Conservation (phyloP, 129 eudicot species). For the Helianthus tuberosus region DNA sequence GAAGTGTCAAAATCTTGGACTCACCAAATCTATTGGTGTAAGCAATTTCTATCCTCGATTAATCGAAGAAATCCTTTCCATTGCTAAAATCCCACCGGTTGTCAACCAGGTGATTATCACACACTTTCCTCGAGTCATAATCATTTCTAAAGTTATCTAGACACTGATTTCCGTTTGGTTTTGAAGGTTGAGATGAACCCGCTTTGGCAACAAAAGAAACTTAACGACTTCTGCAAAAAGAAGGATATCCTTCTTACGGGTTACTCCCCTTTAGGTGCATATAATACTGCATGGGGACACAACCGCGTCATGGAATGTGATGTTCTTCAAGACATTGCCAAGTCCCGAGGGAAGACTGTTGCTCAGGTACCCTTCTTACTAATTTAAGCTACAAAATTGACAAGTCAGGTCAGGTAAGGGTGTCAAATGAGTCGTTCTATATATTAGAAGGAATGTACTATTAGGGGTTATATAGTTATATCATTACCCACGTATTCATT, state of each 20-base stretch:
- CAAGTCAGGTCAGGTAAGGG: not conserved
- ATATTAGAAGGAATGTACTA: too few relatives aligned
- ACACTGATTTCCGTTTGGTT: not conserved
- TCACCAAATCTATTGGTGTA: conserved; percentile 58
- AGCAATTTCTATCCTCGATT: conserved; percentile 55
- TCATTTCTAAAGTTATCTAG: not conserved
- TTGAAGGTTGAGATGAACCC: conserved; percentile 64
- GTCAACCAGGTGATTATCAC: conserved; percentile 48
- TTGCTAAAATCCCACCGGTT: conserved; percentile 58
- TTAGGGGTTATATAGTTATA: too few relatives aligned
- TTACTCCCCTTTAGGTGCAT: conserved; percentile 58
- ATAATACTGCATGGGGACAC: conserved; percentile 56
- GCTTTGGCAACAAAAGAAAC: conserved; percentile 51
- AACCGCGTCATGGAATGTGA: conserved; percentile 41
- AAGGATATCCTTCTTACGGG: conserved; percentile 49
- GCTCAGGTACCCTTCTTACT: conserved; percentile 46
- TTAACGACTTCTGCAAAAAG: conserved; percentile 43
- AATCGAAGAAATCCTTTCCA: conserved; percentile 41
- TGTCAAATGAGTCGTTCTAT: not conserved
- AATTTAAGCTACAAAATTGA: not conserved
- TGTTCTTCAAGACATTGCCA: conserved; percentile 48
- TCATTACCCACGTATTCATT: too few relatives aligned
- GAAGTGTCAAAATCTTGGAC: conserved; percentile 52
- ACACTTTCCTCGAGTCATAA: not conserved
- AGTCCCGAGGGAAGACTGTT: conserved; percentile 44